Base-by-base conservation (phyloP, 768 basidiomycete genomes). In the Psilocybe sp. region DNA sequence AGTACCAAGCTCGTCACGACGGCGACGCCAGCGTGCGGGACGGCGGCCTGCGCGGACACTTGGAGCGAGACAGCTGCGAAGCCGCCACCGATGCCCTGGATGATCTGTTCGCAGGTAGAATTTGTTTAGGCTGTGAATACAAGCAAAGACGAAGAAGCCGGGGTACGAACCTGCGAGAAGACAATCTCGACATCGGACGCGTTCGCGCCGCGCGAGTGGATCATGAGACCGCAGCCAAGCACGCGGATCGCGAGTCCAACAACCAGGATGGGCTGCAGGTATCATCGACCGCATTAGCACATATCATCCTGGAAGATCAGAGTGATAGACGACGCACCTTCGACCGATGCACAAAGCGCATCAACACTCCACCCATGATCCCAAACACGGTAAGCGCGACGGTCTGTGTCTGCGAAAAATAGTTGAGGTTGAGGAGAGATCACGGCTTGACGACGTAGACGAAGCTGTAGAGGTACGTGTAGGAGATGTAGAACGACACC, bases 401-500 rank as follows among this genome's bases (percentile, higher is more conserved):
- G 5, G 76, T 79, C 60, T 85, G 83, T 0, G 77, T 78, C 43
- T 80, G 75, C 31, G 73, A 65, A 65, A 87, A 89, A 66, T 88
- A 89, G 0, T 77, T 81, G n/a, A 77, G 64, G 54, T 84, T 65
- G 20, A 77, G 62, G 40, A 78, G 70, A 16, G 72, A 69, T 79
- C 80, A 78, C 36, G 74, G 71, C 53, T 77, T 77, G 15, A 78
- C 75, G 20, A 79, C 69, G 9, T 78, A 49, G 36, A 28, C 23
- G 23, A 28, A 28, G 23, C 23, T 28, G 7, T 28, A 28, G 23
- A 28, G 3, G 7, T 28, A 90, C 9, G 84, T 82, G 65, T 70
- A 85, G 0, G 86, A 84, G 40, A 91, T 73, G 70, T 80, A 84
- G 69, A 79, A 84, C 2, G 82, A 81, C 57, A 80, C 58, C 82